Base-by-base conservation (phyloP, 2,329 filamentous ascomycete genomes). In the Aspergillus sp. region DNA sequence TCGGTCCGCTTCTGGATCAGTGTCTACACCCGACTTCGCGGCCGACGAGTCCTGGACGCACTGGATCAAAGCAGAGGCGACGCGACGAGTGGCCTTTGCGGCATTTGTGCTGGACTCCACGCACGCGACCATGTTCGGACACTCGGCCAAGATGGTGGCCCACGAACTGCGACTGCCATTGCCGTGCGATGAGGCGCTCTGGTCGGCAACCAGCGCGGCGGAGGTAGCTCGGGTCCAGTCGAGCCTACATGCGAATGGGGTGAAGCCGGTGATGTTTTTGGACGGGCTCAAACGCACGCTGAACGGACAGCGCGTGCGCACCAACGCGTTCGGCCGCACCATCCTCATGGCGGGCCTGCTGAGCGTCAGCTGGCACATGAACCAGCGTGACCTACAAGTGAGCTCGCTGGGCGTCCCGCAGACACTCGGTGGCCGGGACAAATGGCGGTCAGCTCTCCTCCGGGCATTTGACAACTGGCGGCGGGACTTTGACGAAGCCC, bases 361-460 rank as follows among this genome's bases (percentile, higher is more conserved):
- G 20, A 96, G 90, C 60, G 90, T 97, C 26, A 94, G 89, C 65
- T 97, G 91, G 90, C 93, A 97, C 70, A 93, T 97, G 88, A 94
- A 95, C 67, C 92, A 97, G 69, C 84, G 93, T 65, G 94, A 97
- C 68, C 81, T 96, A 13, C 93, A 96, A 73, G 88, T 96, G 53
- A 93, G 87, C 67, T 91, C 91, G 1, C 80, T 97, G 0, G 91
- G 88, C 11, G 89, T 92, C 10, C 84, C 85, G 0, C 85, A 87
- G 61, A 86, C 90, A 0, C 81, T 96, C 1, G 93, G 93, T 3
- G 91, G 88, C 3, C 85, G 91, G 17, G 91, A 95, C 66, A 93
- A 93, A 68, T 97, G 94, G 94, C 85, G 92, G 49, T 84, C 86
- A 8, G 87, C 90, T 3, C 77, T 99, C 32, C 91, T 90, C 1